These are phyloP conservation scores for Sesbania bispinosa DNA, from an alignment of 306 rosid species.

Conservation along the genomic window DNA sequence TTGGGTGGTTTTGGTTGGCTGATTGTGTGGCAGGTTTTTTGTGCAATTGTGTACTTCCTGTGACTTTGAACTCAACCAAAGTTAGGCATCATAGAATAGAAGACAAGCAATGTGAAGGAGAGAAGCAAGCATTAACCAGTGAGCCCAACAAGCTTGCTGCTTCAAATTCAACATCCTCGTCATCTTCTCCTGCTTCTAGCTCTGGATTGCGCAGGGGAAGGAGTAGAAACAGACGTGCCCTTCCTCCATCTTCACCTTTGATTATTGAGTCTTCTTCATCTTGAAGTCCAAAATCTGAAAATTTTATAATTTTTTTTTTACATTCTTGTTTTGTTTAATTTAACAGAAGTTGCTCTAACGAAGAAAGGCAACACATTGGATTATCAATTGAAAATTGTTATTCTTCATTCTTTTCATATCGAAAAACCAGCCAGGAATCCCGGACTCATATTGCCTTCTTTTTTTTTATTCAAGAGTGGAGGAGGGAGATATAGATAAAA, in stretches of 20 bases:
- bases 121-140: slow-evolving; percentile 42
- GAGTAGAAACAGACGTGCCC: slow-evolving; percentile 74
- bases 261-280: slow-evolving; percentile 47
- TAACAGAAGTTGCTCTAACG: slow-evolving; percentile 22
- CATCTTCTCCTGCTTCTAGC: slow-evolving; percentile 45
- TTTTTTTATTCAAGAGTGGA: neutral
- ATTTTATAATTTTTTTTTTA: neutral
- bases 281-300: slow-evolving; percentile 27
- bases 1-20: neutral
- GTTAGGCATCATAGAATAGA: slow-evolving; percentile 69
- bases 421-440: slow-evolving; percentile 24
- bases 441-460: slow-evolving; percentile 11
- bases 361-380: slow-evolving; percentile 20
- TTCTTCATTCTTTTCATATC: slow-evolving; percentile 34
- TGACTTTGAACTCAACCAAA: slow-evolving; percentile 63
- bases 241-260: slow-evolving; percentile 74
- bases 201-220: slow-evolving; percentile 64
- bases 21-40: slow-evolving; percentile 58
- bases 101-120: slow-evolving; percentile 64
- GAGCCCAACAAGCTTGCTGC: slow-evolving; percentile 32
- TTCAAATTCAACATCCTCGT: slow-evolving; percentile 47
- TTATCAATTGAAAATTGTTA: slow-evolving; percentile 23
- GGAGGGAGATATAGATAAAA: too few species aligned
- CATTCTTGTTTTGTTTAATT: neutral
- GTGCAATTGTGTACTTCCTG: slow-evolving; percentile 92